Base-by-base conservation (phyloP, 495 filamentous ascomycete genomes). In the Aspergillus sclerotiicarbonarius region DNA sequence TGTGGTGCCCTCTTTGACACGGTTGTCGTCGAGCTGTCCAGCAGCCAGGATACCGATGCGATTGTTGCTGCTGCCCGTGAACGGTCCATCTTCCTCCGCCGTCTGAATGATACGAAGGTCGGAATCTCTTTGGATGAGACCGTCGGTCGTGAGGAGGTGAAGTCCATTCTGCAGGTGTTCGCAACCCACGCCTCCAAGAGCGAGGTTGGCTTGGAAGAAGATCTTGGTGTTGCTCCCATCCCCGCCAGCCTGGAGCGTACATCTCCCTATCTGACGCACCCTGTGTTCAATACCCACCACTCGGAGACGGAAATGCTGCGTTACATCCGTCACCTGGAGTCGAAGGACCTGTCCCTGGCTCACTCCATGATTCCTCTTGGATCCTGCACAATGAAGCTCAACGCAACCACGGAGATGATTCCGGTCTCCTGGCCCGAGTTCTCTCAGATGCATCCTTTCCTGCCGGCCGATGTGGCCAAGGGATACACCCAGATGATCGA, bases 311-410 rank as follows among this genome's bases (percentile, higher is more conserved):
- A 97, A 71, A 83, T 98, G 69, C 82, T 98, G 39, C 88, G 94
- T 39, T 98, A 98, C 76, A 96, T 98, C 54, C 84, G 91, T 62
- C 91, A 96, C 71, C 82, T 98, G 8, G 90, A 96, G 72, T 96
- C 92, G 43, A 96, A 96, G 72, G 94, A 98, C 70, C 78, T 98
- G 6, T 98, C 95, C 16, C 80, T 98, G 39, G 89, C 89, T 7
- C 95, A 98, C 76, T 98, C 95, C 10, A 98, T 98, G 94, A 98
- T 98, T 61, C 92, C 94, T 7, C 84, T 98, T n/a, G 94, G 94
- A 29, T 98, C 95, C 16, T 98, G 94, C 80, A 98, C 94, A 20
- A 98, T 98, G 94, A 98, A 98, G 81, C 86, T 98, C 44, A 98
- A 98, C 67, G 91, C 90, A 56, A 95, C 93, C 32, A 89, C 90